A percentile compares a stretch with the other conserved stretches of the same genome.
Conservation (phyloP, 2,329 filamentous ascomycete species). For the Parastagonospora nodorum region DNA sequence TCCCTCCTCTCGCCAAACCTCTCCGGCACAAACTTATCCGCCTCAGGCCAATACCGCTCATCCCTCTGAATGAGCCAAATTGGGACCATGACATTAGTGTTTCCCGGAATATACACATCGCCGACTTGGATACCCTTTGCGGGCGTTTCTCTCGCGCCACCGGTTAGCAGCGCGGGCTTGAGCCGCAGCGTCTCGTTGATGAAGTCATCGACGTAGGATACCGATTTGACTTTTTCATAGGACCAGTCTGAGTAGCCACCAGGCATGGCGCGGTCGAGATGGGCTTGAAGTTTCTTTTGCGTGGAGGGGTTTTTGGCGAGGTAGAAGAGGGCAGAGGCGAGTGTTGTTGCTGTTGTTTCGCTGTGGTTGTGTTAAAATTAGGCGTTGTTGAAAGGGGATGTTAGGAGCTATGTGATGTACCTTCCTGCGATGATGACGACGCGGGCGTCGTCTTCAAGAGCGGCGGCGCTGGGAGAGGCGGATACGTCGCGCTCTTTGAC, state of each 20-base stretch:
- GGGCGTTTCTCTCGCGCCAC: slow-evolving; percentile 47
- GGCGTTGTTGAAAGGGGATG: neutral
- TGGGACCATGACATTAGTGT: slow-evolving; percentile 16
- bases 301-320: slow-evolving; percentile 39
- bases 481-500: slow-evolving; percentile 44
- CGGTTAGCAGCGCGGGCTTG: slow-evolving; percentile 46
- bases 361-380: neutral
- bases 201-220: slow-evolving; percentile 39
- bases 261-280: slow-evolving; percentile 38
- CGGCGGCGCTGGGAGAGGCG: slow-evolving; percentile 36
- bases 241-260: slow-evolving; percentile 27
- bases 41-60: slow-evolving; percentile 16
- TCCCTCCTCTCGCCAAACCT: slow-evolving; percentile 16
- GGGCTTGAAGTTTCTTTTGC: slow-evolving; percentile 35
- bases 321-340: slow-evolving; percentile 39
- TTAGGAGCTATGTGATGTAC: neutral
- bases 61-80: slow-evolving; percentile 13
- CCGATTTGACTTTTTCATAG: slow-evolving; percentile 32
- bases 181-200: slow-evolving; percentile 47
- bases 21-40: slow-evolving; percentile 21
- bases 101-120: slow-evolving; percentile 15
- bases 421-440: slow-evolving; percentile 46
- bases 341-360: slow-evolving; percentile 44
- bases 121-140: slow-evolving; percentile 35
- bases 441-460: slow-evolving; percentile 42